phyloP scores from a whole-genome alignment of 805 yeast species.

The Candida palmyrensis region DNA sequence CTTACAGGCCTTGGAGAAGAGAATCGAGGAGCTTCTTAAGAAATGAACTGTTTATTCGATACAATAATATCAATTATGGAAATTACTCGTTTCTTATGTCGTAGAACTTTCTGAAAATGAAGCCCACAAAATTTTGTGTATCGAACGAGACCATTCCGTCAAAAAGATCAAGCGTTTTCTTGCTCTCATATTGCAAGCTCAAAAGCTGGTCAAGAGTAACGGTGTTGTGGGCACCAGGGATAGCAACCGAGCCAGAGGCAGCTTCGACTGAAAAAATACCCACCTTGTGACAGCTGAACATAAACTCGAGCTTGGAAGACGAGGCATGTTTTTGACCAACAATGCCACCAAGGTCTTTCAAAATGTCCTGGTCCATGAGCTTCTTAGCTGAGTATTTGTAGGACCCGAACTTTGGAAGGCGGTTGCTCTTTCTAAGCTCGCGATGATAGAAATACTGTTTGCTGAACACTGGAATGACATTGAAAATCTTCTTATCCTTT shows the following conservation, averaged over 20 bases:
- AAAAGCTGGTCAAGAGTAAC: slow-evolving; percentile 69
- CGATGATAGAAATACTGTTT: slow-evolving; percentile 75
- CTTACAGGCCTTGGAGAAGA: slow-evolving; percentile 52
- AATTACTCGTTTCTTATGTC: slow-evolving; percentile 37
- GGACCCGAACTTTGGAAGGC: slow-evolving; percentile 71
- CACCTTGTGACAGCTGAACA: slow-evolving; percentile 69
- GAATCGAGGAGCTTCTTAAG: slow-evolving; percentile 50
- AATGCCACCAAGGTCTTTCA: slow-evolving; percentile 56
- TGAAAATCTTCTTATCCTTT: slow-evolving; percentile 42
- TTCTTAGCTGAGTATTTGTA: slow-evolving; percentile 73
- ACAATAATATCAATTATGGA: not conserved
- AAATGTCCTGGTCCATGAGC: slow-evolving; percentile 65
- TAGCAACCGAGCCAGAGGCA: slow-evolving; percentile 64
- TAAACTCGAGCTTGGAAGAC: slow-evolving; percentile 64
- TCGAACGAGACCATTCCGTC: slow-evolving; percentile 66
- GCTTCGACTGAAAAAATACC: slow-evolving; percentile 75
- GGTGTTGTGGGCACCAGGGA: slow-evolving; percentile 51
- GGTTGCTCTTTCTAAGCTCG: slow-evolving; percentile 59
- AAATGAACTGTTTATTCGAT: slow-evolving; percentile 12
- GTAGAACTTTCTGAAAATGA: slow-evolving; percentile 73
- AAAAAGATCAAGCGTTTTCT: slow-evolving; percentile 49
- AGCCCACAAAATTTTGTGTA: slow-evolving; percentile 60
- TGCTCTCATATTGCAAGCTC: slow-evolving; percentile 67
- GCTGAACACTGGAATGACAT: slow-evolving; percentile 52
- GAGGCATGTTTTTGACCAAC: slow-evolving; percentile 34